Evolutionary conservation across 805 yeast species (phyloP).

Genomic region (Blastobotrys chiropterorum): DNA sequence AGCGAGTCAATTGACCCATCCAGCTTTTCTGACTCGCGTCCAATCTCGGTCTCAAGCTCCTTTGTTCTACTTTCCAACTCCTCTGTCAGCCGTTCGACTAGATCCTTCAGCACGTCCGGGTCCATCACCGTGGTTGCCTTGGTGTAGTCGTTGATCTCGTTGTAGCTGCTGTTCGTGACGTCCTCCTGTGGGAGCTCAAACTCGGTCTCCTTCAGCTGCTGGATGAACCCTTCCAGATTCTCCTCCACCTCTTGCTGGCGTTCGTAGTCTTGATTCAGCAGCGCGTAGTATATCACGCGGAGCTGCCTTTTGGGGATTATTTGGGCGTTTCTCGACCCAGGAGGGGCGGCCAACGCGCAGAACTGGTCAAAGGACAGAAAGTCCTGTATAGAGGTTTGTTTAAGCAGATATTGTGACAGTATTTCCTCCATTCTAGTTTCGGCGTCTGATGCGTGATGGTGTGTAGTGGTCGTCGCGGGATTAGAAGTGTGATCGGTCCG

Average conservation of each 20-base stretch:
- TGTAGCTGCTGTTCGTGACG: neutral
- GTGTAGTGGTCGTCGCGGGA: too few species aligned
- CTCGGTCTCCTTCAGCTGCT: neutral
- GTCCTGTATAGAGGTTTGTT: constrained; percentile 11
- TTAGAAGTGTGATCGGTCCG: too few species aligned
- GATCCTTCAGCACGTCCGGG: neutral
- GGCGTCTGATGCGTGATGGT: too few species aligned
- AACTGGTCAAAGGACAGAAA: constrained; percentile 5
- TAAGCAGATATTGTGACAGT: constrained; percentile 9
- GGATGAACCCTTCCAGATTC: neutral
- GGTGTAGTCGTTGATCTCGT: neutral
- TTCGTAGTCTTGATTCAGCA: constrained; percentile 1
- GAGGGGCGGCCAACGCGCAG: neutral
- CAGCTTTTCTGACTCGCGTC: neutral
- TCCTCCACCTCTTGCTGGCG: neutral
- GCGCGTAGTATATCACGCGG: constrained; percentile 1
- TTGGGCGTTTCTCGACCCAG: neutral
- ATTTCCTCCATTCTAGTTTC: constrained; percentile 3
- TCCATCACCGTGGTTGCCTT: constrained; percentile 2
- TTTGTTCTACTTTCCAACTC: constrained; percentile 5
- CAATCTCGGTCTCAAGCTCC: neutral
- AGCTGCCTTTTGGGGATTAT: neutral
- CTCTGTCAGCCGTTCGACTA: neutral
- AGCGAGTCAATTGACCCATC: neutral
- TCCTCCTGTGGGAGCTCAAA: neutral